Conservation (phyloP, 257 asterid species). For the Penstemon newberryi region DNA sequence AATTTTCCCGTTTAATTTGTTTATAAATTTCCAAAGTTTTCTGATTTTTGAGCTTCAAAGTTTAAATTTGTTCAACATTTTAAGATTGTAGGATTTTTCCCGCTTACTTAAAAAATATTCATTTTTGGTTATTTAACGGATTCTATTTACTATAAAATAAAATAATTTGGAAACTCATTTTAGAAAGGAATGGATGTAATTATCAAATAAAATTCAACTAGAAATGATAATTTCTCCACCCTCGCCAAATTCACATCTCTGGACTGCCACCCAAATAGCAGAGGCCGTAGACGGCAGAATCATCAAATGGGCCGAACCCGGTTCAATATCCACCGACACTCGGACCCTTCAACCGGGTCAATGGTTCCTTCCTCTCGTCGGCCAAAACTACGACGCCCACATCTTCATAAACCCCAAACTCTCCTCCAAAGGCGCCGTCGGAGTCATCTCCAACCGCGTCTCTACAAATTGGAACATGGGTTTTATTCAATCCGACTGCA, state of each 20-base stretch:
- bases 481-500: conserved; percentile 26
- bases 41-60: too few relatives aligned
- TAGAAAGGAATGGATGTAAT: too few relatives aligned
- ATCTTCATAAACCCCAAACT: conserved; percentile 32
- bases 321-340: conserved; percentile 39
- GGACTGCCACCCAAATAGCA: conserved; percentile 35
- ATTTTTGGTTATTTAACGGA: too few relatives aligned
- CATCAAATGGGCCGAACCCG: conserved; percentile 32
- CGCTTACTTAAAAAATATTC: too few relatives aligned
- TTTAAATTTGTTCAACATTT: too few relatives aligned
- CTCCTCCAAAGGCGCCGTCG: conserved; percentile 10
- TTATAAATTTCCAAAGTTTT: too few relatives aligned
- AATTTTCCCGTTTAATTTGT: too few relatives aligned
- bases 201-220: too few relatives aligned
- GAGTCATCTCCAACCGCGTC: conserved; percentile 34
- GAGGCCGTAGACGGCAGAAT: conserved; percentile 30
- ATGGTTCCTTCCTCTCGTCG: conserved; percentile 39
- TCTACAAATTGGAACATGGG: conserved; percentile 31
- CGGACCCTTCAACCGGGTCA: conserved; percentile 37
- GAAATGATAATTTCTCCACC: background rate
- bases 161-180: too few relatives aligned
- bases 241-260: conserved; percentile 16
- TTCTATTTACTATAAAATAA: too few relatives aligned
- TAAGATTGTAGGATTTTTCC: too few relatives aligned
- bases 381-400: conserved; percentile 37